A percentile compares a stretch with the other conserved stretches of the same genome.
phyloP scores from a whole-genome alignment of 805 yeast species.

The Barnettozyma pratensis region DNA sequence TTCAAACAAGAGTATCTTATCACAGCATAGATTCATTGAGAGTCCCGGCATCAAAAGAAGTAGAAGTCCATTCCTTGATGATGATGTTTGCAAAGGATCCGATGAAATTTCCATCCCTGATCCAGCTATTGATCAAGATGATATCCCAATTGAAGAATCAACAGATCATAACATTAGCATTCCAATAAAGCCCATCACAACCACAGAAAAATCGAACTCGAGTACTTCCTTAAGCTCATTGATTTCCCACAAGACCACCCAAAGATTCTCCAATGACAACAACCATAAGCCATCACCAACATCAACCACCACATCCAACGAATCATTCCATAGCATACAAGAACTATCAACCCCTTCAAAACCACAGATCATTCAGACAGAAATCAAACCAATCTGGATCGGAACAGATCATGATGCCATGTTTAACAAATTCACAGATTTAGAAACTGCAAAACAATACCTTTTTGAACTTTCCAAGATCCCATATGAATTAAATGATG shows the following conservation, averaged over 20 bases:
- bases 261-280: neutral
- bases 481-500: constrained; percentile 44
- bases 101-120: neutral
- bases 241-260: neutral
- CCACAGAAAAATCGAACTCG: neutral
- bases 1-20: constrained; percentile 12
- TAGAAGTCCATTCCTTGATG: constrained; percentile 24
- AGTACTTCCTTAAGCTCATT: neutral
- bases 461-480: constrained; percentile 15
- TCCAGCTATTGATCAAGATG: constrained; percentile 11
- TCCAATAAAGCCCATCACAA: neutral
- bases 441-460: constrained; percentile 28
- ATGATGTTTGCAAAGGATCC: constrained; percentile 5
- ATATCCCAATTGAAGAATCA: constrained; percentile 26
- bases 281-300: neutral
- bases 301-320: neutral
- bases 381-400: constrained; percentile 17
- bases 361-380: neutral
- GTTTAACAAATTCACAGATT: constrained; percentile 24
- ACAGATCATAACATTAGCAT: constrained; percentile 23
- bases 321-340: constrained; percentile 7
- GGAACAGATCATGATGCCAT: constrained; percentile 27
- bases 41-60: constrained; percentile 18
- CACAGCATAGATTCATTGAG: constrained; percentile 18
- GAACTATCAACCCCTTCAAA: neutral